A percentile compares a stretch with the other conserved stretches of the same genome.
Evolutionary conservation across 345 rosid genomes (phyloP).

Genomic region (Ailanthus altissimus): DNA sequence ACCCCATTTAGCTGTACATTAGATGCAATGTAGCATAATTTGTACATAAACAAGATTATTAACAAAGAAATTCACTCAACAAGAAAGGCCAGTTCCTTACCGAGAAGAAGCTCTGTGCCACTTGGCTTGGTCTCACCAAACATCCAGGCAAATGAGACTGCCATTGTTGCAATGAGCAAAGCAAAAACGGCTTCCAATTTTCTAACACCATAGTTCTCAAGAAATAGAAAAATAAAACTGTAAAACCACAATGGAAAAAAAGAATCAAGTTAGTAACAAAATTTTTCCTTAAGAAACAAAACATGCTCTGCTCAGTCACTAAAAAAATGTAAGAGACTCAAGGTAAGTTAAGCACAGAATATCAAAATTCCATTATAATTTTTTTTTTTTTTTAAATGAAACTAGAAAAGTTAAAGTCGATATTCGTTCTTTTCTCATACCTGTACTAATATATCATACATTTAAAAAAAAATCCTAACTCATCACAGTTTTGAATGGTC

Average conservation of each 20-base stretch:
- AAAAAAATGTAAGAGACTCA: background rate
- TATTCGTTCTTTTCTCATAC: background rate
- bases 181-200: constrained; percentile 92
- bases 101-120: constrained; percentile 75
- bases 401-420: background rate
- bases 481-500: background rate
- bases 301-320: background rate
- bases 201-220: constrained; percentile 93
- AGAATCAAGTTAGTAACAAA: constrained; percentile 15
- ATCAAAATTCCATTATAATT: background rate
- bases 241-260: constrained; percentile 21
- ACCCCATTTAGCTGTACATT: background rate
- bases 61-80: background rate
- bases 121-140: constrained; percentile 85
- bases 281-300: background rate
- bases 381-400: too few species aligned
- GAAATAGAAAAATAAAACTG: constrained; percentile 89
- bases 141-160: constrained; percentile 91
- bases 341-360: background rate
- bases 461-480: background rate
- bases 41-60: background rate
- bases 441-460: background rate
- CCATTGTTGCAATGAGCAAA: constrained; percentile 81
- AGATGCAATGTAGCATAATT: background rate
- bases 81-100: constrained; percentile 34